These are phyloP conservation scores for Rhipidocladum racemiflorum DNA, from an alignment of 176 grass and related monocot species.

Conservation along the genomic window DNA sequence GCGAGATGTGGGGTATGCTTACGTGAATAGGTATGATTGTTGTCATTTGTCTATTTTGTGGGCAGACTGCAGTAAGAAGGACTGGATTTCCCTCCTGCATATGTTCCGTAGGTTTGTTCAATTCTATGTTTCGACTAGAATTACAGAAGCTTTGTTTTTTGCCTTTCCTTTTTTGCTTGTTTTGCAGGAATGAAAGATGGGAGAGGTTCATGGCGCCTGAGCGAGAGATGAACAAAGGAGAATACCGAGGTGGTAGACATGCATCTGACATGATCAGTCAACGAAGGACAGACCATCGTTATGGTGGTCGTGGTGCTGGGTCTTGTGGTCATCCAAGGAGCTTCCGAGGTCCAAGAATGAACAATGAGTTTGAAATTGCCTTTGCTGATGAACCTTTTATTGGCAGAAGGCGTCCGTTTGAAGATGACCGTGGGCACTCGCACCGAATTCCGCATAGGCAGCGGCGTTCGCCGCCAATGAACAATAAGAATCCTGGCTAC, in stretches of 20 bases:
- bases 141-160: slow-evolving; percentile 8
- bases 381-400: slow-evolving; percentile 29
- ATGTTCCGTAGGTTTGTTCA: background rate
- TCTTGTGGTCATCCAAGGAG: slow-evolving; percentile 29
- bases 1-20: slow-evolving; percentile 28
- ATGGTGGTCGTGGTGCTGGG: slow-evolving; percentile 21
- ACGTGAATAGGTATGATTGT: slow-evolving; percentile 56
- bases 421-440: slow-evolving; percentile 35
- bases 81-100: background rate
- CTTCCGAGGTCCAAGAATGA: slow-evolving; percentile 43
- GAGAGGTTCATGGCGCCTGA: slow-evolving; percentile 46
- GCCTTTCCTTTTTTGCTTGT: background rate
- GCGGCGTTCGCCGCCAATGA: slow-evolving; percentile 18
- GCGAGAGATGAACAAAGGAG: slow-evolving; percentile 31
- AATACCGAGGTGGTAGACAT: slow-evolving; percentile 33
- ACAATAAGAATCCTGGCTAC: slow-evolving; percentile 7
- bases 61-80: background rate
- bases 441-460: slow-evolving; percentile 19
- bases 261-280: slow-evolving; percentile 26
- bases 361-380: slow-evolving; percentile 23
- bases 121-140: slow-evolving; percentile 31
- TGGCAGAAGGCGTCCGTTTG: slow-evolving; percentile 28
- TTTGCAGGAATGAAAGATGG: slow-evolving; percentile 60
- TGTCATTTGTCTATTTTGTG: slow-evolving; percentile 14
- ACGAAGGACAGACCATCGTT: slow-evolving; percentile 26